Conservation (phyloP, 768 basidiomycete genomes). For the button mushroom (Agaricus bisporus) region DNA sequence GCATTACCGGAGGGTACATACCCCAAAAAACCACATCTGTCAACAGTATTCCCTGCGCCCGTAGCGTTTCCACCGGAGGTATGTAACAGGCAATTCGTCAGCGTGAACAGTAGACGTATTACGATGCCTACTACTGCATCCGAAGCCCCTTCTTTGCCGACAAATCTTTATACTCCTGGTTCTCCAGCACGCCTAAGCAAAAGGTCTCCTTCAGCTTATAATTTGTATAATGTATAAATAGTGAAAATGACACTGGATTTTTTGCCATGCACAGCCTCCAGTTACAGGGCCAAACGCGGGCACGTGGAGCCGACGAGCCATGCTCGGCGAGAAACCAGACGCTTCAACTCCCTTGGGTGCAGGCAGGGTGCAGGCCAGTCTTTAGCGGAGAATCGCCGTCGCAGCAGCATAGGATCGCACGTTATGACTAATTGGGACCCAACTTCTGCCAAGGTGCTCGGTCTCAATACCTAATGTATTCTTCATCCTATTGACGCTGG, state of each 20-base stretch:
- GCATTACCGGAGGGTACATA: neutral
- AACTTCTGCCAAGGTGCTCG: conserved; percentile 29
- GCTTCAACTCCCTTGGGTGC: neutral
- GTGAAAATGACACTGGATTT: neutral
- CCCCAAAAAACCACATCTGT: conserved; percentile 11
- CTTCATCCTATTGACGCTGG: neutral
- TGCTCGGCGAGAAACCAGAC: neutral
- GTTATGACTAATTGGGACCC: conserved; percentile 25
- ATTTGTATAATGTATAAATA: neutral
- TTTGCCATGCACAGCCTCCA: no score
- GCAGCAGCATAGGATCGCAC: neutral
- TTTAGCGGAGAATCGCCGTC: neutral
- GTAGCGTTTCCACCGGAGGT: neutral
- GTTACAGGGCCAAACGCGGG: conserved; percentile 1
- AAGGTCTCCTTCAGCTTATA: neutral
- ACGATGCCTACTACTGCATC: neutral
- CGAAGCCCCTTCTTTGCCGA: neutral
- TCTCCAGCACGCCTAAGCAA: conserved; percentile 1
- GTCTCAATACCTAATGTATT: neutral
- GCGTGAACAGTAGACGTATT: neutral
- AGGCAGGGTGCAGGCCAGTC: conserved; percentile 1
- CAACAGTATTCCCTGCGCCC: conserved; percentile 5
- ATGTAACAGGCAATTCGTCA: neutral
- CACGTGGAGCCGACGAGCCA: conserved; percentile 1
- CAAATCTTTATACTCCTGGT: neutral